A percentile compares a stretch with the other conserved stretches of the same genome.
Evolutionary conservation across 768 basidiomycete genomes (phyloP).

Genomic region (Hericium alpestre): DNA sequence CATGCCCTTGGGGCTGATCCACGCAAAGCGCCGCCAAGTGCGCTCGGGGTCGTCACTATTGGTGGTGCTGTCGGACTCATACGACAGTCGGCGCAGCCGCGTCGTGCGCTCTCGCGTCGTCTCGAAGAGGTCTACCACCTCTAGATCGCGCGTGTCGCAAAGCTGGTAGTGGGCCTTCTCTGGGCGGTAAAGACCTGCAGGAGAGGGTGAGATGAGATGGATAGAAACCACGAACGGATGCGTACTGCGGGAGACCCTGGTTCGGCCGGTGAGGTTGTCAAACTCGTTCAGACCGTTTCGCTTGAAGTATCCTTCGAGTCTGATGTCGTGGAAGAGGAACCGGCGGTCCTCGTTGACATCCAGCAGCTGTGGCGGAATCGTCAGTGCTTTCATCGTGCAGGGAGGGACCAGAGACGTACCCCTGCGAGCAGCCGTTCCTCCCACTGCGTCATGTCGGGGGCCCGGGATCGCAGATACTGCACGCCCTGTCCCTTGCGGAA

Average conservation of each 20-base stretch:
- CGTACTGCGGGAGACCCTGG: constrained; percentile 1
- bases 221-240: too few species aligned
- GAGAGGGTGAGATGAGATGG: neutral
- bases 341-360: constrained; percentile 9
- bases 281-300: constrained; percentile 10
- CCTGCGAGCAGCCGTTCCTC: constrained; percentile 9
- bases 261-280: constrained; percentile 7
- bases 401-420: neutral
- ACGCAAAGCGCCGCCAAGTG: constrained; percentile 13
- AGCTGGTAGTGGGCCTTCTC: constrained; percentile 11
- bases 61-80: too few species aligned
- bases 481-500: constrained; percentile 5
- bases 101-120: constrained; percentile 5
- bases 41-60: constrained; percentile 1
- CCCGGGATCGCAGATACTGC: constrained; percentile 7
- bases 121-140: constrained; percentile 8
- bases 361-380: constrained; percentile 1
- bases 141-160: neutral
- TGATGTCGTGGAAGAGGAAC: constrained; percentile 10
- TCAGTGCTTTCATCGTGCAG: neutral
- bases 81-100: neutral
- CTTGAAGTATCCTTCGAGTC: constrained; percentile 9
- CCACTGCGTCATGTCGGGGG: constrained; percentile 2
- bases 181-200: constrained; percentile 10
- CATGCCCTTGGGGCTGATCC: constrained; percentile 12